Evolutionary conservation across 1,139 yeast species (phyloP), one percentile per base, ranked within the genome.

Genomic region (Wickerhamomyces sp.): DNA sequence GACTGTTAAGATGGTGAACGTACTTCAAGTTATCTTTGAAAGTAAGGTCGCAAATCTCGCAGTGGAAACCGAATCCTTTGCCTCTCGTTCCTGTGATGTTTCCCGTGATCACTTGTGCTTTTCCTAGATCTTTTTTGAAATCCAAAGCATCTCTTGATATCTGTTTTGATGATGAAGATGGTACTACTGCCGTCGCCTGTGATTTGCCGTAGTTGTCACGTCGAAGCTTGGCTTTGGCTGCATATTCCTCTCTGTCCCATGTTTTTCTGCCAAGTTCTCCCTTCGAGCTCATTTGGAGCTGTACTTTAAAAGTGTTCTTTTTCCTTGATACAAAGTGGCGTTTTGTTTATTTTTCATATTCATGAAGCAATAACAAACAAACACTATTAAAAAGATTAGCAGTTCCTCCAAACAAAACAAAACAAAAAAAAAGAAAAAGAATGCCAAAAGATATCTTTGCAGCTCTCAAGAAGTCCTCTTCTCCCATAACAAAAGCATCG

Each of bases 1-100:
- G 79, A 23, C 88, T 78, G 51, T 86, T 87, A 51, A 87, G 64
- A 60, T 89, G 97, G 52, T 88, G 94, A 6, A 87, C 69, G 54
- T 79, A 79, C 40, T 87, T 82, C 49, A 87, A 62, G 37, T 83
- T 82, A 57, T 89, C 96, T 51, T 86, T 75, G 59, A 75, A 88
- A 2, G 94, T 81, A 44, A 84, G 58, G 47, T 81, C 75, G 56
- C 97, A 89, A 2, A 76, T 62, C 14, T 83, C 85, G 58, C 97
- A 89, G 49, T 76, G 73, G 57, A 88, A 88, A 3, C 96, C 96
- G 45, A 83, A 76, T 14, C 77, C 83, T 45, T 78, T 70, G 30
- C 87, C 87, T 28, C 51, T 51, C 33, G 76, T 68, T 26, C 61
- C 64, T 2, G 69, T 64, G 3, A 61, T 57, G 2, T 57, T 48